phyloP scores from a whole-genome alignment of 108 stramenopile species.

The Aurantiochytrium sp. region DNA sequence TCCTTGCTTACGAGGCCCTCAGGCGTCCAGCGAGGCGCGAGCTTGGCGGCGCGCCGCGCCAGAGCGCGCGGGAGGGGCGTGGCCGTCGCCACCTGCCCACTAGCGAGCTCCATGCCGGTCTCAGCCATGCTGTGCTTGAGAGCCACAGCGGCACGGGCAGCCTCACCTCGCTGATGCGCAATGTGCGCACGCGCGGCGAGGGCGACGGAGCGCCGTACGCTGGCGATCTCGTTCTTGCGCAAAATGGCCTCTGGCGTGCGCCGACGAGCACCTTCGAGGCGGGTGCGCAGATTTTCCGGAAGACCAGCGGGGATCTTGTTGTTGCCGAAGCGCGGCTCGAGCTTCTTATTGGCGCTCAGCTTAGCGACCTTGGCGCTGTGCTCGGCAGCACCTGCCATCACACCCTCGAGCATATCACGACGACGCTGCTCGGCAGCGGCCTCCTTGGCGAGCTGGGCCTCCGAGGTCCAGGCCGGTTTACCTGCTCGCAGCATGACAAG shows the following conservation, averaged over 20 bases:
- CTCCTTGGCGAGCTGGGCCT: not conserved
- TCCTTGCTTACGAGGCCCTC: not conserved
- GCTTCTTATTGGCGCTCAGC: not conserved
- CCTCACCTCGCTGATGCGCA: not conserved
- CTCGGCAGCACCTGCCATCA: not conserved
- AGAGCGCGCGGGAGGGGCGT: not conserved
- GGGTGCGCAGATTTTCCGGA: not conserved
- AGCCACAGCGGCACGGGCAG: not conserved
- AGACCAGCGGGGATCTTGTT: not conserved
- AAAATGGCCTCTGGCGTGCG: not conserved
- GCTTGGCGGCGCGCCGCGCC: not conserved
- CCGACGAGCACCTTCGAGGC: not conserved
- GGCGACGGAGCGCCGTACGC: not conserved
- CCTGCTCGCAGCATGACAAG: not conserved
- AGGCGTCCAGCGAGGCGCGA: not conserved
- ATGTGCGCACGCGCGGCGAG: not conserved
- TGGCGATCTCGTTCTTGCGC: not conserved
- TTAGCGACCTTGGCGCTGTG: not conserved
- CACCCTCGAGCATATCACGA: not conserved
- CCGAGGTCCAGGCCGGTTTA: not conserved
- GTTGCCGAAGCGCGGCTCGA: slow-evolving; percentile 9
- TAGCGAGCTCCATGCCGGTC: not conserved
- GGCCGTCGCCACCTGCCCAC: not conserved
- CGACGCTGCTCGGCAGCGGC: not conserved
- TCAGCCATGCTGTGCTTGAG: not conserved